Percentiles rank a stretch among this genome's conserved stretches.
Evolutionary conservation across 2,329 filamentous ascomycete species (phyloP).

Genomic region (Nemania serpens): DNA sequence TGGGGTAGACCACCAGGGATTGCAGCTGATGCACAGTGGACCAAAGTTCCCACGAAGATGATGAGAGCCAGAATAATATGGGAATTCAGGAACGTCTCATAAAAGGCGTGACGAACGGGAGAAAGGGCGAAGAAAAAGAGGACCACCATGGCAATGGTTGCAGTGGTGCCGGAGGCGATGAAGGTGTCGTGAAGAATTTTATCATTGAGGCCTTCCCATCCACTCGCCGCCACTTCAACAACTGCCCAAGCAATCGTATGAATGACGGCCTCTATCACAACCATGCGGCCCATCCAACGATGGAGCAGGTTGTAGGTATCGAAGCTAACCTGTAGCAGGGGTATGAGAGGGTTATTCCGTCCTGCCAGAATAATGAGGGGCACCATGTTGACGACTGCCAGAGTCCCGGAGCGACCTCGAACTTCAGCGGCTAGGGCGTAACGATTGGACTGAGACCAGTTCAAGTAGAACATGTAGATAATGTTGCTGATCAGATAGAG

Average conservation of each 20-base stretch:
- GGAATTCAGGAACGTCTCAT: slow-evolving; percentile 90
- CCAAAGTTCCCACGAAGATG: slow-evolving; percentile 72
- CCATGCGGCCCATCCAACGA: slow-evolving; percentile 79
- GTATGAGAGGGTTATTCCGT: slow-evolving; percentile 91
- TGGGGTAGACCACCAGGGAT: slow-evolving; percentile 71
- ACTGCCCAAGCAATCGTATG: slow-evolving; percentile 76
- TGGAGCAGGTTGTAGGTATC: slow-evolving; percentile 95
- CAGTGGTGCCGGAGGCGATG: slow-evolving; percentile 67
- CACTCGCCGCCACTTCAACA: slow-evolving; percentile 69
- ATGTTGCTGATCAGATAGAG: slow-evolving; percentile 65
- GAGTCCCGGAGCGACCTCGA: slow-evolving; percentile 80
- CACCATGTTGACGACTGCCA: slow-evolving; percentile 89
- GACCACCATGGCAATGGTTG: slow-evolving; percentile 63
- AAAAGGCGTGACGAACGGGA: slow-evolving; percentile 88
- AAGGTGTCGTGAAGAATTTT: slow-evolving; percentile 65
- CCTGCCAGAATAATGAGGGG: slow-evolving; percentile 87
- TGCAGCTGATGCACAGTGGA: slow-evolving; percentile 73
- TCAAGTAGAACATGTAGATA: slow-evolving; percentile 64
- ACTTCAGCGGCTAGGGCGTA: slow-evolving; percentile 77
- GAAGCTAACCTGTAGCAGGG: slow-evolving; percentile 82
- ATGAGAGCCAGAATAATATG: slow-evolving; percentile 78
- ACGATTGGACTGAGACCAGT: slow-evolving; percentile 62
- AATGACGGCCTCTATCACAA: slow-evolving; percentile 69
- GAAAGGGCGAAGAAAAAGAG: slow-evolving; percentile 75
- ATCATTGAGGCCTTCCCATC: slow-evolving; percentile 61